phyloP scores from a whole-genome alignment of 23 red algal species.

The Gracilaria gracilis region DNA sequence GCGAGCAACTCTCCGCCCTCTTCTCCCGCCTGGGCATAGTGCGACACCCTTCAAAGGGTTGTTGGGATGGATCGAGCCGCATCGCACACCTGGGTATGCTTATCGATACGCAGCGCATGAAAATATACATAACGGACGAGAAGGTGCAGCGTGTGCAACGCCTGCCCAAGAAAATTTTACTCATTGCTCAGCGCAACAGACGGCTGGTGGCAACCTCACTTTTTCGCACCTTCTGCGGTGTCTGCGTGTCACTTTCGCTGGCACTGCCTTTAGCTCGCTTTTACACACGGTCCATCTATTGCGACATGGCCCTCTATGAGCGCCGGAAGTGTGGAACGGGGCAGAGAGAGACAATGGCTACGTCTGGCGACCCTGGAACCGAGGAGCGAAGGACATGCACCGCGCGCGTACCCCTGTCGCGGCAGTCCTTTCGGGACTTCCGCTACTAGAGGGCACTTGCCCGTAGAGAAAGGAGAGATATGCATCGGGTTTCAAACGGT shows the following conservation, averaged over 20 bases:
- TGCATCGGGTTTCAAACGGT: not conserved
- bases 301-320: too few relatives aligned
- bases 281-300: too few relatives aligned
- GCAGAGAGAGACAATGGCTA: not conserved
- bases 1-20: too few relatives aligned
- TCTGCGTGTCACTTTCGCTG: too few relatives aligned
- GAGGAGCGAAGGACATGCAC: not conserved
- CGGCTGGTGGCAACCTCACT: too few relatives aligned
- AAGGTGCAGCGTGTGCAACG: not conserved
- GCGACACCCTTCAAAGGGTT: not conserved
- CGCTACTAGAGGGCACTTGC: not conserved
- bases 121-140: not conserved
- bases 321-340: too few relatives aligned
- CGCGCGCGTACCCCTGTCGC: not conserved
- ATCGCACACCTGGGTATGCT: not conserved
- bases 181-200: too few relatives aligned
- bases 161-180: not conserved
- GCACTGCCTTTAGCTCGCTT: too few relatives aligned
- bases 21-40: conserved; percentile 30
- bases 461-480: not conserved
- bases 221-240: too few relatives aligned
- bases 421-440: conserved; percentile 8
- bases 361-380: not conserved
- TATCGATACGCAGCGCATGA: not conserved
- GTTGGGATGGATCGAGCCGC: not conserved